Evolutionary conservation across 305 asterid species (phyloP), one percentile per base, ranked within the genome.

Genomic region (Plantago lanceolata): DNA sequence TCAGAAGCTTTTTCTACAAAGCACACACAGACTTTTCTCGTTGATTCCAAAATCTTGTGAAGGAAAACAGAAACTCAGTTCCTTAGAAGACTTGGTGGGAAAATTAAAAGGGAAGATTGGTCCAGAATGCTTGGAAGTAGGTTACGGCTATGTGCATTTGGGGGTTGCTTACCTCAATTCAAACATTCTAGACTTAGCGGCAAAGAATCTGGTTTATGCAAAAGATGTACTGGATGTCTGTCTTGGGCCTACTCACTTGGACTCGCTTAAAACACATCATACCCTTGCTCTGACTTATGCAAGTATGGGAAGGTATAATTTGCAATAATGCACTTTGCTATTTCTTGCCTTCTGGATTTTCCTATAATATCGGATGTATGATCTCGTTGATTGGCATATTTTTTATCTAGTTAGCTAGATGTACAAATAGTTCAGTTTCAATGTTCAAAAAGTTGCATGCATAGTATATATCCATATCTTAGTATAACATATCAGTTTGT

Each of bases 201-300:
- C 19, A 7, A 15, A 19, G 56, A 8, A 7, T 19, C 1, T 50
- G 18, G 56, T 7, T 12, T 11, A 1, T 18, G 56, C 56, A 18
- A 50, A 50, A 52, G 33, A 52, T 52, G 18, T 52, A 19, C 3
- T 52, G 13, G 57, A 52, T 20, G 33, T 20, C 0, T 19, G 15
- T 19, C 57, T 52, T 52, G 57, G 57, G 24, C 56, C 56, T n/a
- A 3, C 19, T 50, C 56, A 50, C 56, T 50, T 50, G 28, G 21
- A 50, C 0, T 50, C 56, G 7, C 56, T 50, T 24, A 24, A 24
- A 24, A 24, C 28, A 24, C 1, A 3, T 24, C 28, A 24, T 24
- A 3, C 28, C 3, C 56, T 19, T 50, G 8, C 28, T 19, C 1
- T 8, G 20, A 26, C 56, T 50, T 50, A 50, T 50, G 56, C 18